Evolutionary conservation across 2,329 filamentous ascomycete species (phyloP), one percentile per base, ranked within the genome.

Genomic region (Aureobasidium leucospermi): DNA sequence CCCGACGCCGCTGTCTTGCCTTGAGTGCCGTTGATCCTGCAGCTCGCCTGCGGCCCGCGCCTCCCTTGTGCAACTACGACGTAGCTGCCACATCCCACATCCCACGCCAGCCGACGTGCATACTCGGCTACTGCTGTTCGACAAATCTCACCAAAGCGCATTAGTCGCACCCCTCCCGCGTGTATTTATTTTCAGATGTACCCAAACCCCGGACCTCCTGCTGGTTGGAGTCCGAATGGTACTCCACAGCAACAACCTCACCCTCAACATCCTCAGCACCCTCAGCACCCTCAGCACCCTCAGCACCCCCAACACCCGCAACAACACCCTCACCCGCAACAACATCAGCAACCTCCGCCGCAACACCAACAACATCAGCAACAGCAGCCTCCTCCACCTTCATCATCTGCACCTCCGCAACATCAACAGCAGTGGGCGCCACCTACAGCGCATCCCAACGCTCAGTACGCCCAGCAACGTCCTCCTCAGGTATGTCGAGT

Each of bases 361-460:
- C 48, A 58, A 43, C 59, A 52, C 19, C 59, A 62, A 49, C 47
- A 61, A 36, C 48, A 39, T 38, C 52, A 38, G 38, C 46, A 46
- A 6, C 62, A 61, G 31, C 60, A 60, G 6, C 69, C 68, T 39
- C 68, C 67, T 59, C 69, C 68, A 34, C 66, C 66, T 29, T 55
- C 51, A 19, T 55, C 60, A 7, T 56, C 55, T 34, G 34, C 46
- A n/a, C 23, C 47, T 28, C 60, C 57, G 29, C 52, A 46, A 15
- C 47, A 51, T 36, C 55, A 41, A 31, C 55, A 60, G 41, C 56
- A 60, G 19, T 56, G 62, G 53, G 63, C 60, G 58, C 68, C 65
- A 65, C 67, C 67, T 48, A 67, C 67, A 41, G 67, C 67, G 58
- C 69, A 68, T 36, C 65, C 67, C 16, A 71, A 71, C 59, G 68